Conservation (phyloP, 73 alveolate species). For the Halteria grandinella region DNA sequence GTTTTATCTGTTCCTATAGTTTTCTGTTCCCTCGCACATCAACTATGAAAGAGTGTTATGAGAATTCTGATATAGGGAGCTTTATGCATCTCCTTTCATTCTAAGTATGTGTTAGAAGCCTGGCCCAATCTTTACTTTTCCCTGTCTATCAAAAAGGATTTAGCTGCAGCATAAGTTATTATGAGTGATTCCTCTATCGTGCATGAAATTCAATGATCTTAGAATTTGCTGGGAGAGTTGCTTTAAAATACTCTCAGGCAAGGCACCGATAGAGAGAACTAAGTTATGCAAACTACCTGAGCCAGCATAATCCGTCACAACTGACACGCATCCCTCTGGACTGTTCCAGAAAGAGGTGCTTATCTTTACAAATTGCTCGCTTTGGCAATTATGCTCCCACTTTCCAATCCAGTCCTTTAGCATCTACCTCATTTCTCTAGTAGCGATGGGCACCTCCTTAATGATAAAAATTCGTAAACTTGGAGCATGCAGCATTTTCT, state of each 20-base stretch:
- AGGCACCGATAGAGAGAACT: constrained; percentile 32
- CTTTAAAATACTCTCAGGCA: constrained; percentile 44
- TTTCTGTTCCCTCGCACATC: constrained; percentile 34
- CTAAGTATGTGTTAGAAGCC: constrained; percentile 40
- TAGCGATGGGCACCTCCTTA: constrained; percentile 78
- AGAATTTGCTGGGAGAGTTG: constrained; percentile 37
- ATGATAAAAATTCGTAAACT: constrained; percentile 65
- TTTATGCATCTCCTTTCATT: constrained; percentile 15
- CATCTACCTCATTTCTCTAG: constrained; percentile 64
- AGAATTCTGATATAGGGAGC: constrained; percentile 32
- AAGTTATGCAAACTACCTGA: constrained; percentile 53
- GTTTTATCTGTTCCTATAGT: not conserved
- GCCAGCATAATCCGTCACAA: constrained; percentile 60
- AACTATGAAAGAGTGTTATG: constrained; percentile 16
- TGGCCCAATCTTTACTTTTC: constrained; percentile 62
- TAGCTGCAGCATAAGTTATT: constrained; percentile 44
- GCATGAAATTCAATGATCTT: constrained; percentile 24
- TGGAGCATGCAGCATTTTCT: constrained; percentile 85
- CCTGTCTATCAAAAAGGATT: constrained; percentile 62
- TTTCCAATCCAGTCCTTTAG: constrained; percentile 74
- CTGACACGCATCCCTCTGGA: constrained; percentile 83
- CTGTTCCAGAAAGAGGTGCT: constrained; percentile 73
- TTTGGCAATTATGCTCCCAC: constrained; percentile 66
- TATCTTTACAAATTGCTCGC: constrained; percentile 54
- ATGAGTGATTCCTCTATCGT: constrained; percentile 64